Base-by-base conservation (phyloP, 805 yeast species). In the Myxozyma neotropica region DNA sequence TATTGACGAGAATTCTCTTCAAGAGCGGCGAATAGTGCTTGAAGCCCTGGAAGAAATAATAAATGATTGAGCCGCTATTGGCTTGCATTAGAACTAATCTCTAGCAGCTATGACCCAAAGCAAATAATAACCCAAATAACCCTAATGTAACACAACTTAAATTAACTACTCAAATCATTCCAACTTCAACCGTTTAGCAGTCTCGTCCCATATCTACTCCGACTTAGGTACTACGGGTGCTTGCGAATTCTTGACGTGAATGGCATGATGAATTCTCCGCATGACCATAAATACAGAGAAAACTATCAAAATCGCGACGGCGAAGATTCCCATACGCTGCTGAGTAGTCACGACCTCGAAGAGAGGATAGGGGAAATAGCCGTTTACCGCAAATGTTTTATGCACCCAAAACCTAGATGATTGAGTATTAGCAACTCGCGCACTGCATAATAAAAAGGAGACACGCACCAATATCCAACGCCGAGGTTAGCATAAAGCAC, bases 361-460 rank as follows among this genome's bases (percentile, higher is more conserved):
- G 12, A 60, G 44, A 36, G 65, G 65, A 42, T 61, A 61, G 1
- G 65, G 65, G 40, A 45, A 61, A 19, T 17, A 50, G 13, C 48
- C 52, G 35, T 61, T 61, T 26, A 35, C 26, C 7, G 59, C n/a
- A 27, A 40, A 58, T 6, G 58, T 40, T n/a, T 53, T 44, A 12
- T 58, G 65, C 15, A 58, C 59, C 65, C 65, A 61, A 27, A 46
- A 8, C 64, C 64, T 61, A 35, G 15, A 4, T 19, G n/a, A 39
- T 24, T 35, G 33, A 31, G 44, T 8, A 27, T 43, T 21, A 36
- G 36, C 23, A 45, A n/a, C 21, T 6, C 15, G 27, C 6, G 13
- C 5, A 3, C 12, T 38, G 17, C 10, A 10, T 15, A 5, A 7
- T 13, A 24, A 17, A 13, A 7, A 6, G 27, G 4, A 4, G 10